phyloP scores from a whole-genome alignment of 2,329 filamentous ascomycete genomes.

The Parastagonospora avenae region DNA sequence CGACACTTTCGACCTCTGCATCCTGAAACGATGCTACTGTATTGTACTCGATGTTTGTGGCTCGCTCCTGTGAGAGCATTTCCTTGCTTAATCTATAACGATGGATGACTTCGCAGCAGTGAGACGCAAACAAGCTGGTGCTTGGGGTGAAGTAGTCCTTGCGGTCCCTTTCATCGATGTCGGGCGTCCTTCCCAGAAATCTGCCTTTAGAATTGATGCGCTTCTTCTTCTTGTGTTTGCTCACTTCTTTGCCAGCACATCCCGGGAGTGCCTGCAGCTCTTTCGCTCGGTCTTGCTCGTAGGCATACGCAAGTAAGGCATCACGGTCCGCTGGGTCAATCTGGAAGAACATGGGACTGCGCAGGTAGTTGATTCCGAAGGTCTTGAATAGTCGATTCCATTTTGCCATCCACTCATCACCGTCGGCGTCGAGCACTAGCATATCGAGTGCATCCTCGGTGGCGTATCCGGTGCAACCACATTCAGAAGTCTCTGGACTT shows the following conservation, averaged over 20 bases:
- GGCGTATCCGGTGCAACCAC: slow-evolving; percentile 13
- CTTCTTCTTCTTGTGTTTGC: slow-evolving; percentile 77
- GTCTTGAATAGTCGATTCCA: slow-evolving; percentile 74
- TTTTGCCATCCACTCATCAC: slow-evolving; percentile 68
- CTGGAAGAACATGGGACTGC: slow-evolving; percentile 85
- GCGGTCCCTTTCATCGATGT: slow-evolving; percentile 53
- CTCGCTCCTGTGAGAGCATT: slow-evolving; percentile 64
- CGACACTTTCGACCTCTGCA: slow-evolving; percentile 21
- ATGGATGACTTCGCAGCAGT: slow-evolving; percentile 48
- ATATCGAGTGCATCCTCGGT: slow-evolving; percentile 25
- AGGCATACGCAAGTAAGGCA: slow-evolving; percentile 71
- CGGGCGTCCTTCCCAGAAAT: slow-evolving; percentile 48
- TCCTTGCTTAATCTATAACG: slow-evolving; percentile 57
- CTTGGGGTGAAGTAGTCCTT: slow-evolving; percentile 55
- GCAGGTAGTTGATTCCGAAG: slow-evolving; percentile 72
- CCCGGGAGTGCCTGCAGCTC: slow-evolving; percentile 73
- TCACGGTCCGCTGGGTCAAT: slow-evolving; percentile 77
- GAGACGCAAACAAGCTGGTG: slow-evolving; percentile 47
- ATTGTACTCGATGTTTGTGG: slow-evolving; percentile 66
- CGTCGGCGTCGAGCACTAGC: slow-evolving; percentile 70
- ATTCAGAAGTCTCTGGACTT: slow-evolving; percentile 25
- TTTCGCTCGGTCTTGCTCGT: slow-evolving; percentile 62
- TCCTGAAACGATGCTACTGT: slow-evolving; percentile 45
- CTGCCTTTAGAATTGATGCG: slow-evolving; percentile 53
- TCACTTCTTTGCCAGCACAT: slow-evolving; percentile 79